Conservation (phyloP, 108 stramenopile genomes). For the Conticribra weissflogii region DNA sequence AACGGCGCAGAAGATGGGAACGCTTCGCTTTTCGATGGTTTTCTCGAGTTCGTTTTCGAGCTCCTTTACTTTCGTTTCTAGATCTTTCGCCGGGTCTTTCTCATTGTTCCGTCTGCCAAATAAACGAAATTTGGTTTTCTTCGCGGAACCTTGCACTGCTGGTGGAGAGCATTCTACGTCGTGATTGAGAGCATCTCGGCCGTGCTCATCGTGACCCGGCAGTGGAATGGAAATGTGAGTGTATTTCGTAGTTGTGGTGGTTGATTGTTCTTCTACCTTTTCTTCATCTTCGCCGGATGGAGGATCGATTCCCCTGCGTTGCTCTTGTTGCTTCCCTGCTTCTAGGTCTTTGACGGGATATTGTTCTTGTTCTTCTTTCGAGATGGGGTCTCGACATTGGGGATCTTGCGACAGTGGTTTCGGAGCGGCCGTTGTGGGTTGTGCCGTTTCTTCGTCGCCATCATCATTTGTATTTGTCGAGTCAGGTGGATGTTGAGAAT, state of each 20-base stretch:
- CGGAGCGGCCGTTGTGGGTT: background rate
- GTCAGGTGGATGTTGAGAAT: background rate
- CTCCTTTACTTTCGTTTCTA: background rate
- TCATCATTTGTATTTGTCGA: background rate
- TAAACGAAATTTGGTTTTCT: conserved; percentile 7
- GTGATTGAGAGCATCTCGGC: background rate
- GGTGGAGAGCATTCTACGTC: background rate
- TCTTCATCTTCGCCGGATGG: background rate
- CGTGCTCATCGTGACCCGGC: background rate
- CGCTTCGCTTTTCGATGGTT: background rate
- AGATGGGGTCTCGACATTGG: background rate
- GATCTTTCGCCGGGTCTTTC: background rate
- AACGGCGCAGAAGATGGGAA: conserved; percentile 41
- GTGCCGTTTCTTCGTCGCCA: background rate
- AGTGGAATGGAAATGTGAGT: background rate
- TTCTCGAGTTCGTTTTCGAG: too few relatives aligned
- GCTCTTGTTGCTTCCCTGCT: background rate
- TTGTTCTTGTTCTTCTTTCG: background rate
- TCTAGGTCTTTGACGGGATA: background rate
- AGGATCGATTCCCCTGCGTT: background rate
- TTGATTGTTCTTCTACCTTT: too few relatives aligned
- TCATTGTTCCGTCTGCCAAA: conserved; percentile 3
- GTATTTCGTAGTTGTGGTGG: background rate
- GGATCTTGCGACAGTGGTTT: background rate
- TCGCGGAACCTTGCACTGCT: background rate